A percentile compares a stretch with the other conserved stretches of the same genome.
Conservation (phyloP, 345 rosid genomes). For the Cardiospermum halicacabum region DNA sequence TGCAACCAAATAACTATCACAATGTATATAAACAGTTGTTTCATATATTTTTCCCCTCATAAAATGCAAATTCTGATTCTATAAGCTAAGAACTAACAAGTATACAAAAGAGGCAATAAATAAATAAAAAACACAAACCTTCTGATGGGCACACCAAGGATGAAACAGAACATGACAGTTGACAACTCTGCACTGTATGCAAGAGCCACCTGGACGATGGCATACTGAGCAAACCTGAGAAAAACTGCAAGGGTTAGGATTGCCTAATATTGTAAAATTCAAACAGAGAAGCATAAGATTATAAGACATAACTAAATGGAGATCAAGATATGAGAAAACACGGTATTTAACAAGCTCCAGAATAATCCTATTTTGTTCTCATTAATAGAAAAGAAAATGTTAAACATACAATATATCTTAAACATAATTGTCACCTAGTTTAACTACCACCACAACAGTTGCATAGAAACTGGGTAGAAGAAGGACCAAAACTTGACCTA, state of each 20-base stretch:
- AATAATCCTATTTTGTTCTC: neutral
- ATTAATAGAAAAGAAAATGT: neutral
- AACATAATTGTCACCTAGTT: neutral
- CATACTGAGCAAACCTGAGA: constrained; percentile 44
- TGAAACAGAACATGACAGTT: constrained; percentile 40
- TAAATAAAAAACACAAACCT: constrained; percentile 25
- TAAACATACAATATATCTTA: neutral
- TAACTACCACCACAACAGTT: neutral
- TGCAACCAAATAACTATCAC: neutral
- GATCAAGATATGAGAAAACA: neutral
- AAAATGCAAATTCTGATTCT: neutral
- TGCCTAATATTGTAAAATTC: neutral
- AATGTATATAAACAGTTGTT: too few relatives aligned
- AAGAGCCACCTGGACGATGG: constrained; percentile 43
- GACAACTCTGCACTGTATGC: constrained; percentile 42
- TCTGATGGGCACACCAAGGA: constrained; percentile 58
- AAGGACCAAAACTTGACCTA: neutral
- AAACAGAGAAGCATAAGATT: neutral
- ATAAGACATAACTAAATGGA: neutral
- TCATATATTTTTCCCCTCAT: too few relatives aligned
- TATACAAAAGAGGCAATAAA: neutral
- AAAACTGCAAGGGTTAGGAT: neutral
- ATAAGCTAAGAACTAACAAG: neutral
- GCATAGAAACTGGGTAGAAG: neutral
- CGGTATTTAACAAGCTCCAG: neutral